These are phyloP conservation scores for Nothopassalora personata DNA, from an alignment of 2,329 filamentous ascomycete genomes.

Conservation along the genomic window DNA sequence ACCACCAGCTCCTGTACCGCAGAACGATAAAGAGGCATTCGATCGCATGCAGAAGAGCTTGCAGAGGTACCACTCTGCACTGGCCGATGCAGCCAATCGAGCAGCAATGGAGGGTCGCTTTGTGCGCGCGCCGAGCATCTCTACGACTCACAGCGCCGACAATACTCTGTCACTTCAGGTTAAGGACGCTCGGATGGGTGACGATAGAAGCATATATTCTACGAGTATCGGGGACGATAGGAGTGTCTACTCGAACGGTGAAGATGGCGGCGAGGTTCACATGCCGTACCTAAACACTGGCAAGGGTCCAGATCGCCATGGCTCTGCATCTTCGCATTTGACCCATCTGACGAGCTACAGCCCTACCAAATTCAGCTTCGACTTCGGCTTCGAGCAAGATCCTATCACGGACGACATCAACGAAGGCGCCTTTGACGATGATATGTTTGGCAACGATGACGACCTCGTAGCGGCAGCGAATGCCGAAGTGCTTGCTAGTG, in stretches of 20 bases:
- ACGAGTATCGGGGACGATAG: conserved; percentile 9
- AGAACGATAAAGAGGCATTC: conserved; percentile 25
- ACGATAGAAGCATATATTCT: neutral
- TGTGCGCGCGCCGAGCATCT: conserved; percentile 41
- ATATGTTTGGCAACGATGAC: conserved; percentile 58
- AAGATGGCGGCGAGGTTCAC: conserved; percentile 11
- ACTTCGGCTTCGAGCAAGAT: conserved; percentile 37
- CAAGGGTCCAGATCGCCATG: conserved; percentile 8
- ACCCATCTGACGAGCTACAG: conserved; percentile 19
- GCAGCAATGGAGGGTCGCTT: conserved; percentile 74
- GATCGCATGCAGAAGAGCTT: conserved; percentile 52
- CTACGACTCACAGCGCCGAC: conserved; percentile 10
- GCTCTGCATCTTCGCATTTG: conserved; percentile 11
- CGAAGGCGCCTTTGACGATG: conserved; percentile 39
- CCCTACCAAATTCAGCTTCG: conserved; percentile 30
- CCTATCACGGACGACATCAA: conserved; percentile 59
- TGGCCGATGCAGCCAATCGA: conserved; percentile 74
- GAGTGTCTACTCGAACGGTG: conserved; percentile 21
- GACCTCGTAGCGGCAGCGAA: conserved; percentile 93
- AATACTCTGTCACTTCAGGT: neutral
- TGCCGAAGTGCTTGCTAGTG: conserved; percentile 84
- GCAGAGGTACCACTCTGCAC: conserved; percentile 73
- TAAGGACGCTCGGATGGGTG: neutral
- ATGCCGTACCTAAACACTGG: conserved; percentile 8
- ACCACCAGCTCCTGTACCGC: conserved; percentile 49